These are phyloP conservation scores for Scheffersomyces segobiensis DNA, from an alignment of 1,139 yeast species.

Conservation along the genomic window DNA sequence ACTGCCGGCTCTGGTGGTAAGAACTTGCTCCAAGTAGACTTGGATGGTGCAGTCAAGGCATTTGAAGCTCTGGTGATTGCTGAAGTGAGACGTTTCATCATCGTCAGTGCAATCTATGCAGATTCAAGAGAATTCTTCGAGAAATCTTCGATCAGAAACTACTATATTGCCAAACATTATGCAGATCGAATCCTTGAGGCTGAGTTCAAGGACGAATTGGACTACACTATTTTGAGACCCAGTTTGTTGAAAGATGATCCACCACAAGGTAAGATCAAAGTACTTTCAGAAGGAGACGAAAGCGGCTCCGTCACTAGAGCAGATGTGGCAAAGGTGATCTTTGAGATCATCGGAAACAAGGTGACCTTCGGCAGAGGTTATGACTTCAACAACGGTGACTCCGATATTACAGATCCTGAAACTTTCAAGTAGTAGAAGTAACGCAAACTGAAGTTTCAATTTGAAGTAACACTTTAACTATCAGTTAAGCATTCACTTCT, in stretches of 20 bases:
- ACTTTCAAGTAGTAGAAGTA: neutral
- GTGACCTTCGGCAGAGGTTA: conserved; percentile 28
- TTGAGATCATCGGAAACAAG: conserved; percentile 19
- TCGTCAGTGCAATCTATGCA: conserved; percentile 60
- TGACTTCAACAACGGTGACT: conserved; percentile 25
- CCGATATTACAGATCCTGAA: neutral
- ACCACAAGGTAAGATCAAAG: conserved; percentile 37
- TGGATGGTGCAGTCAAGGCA: conserved; percentile 62
- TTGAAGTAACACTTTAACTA: neutral
- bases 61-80: conserved; percentile 55
- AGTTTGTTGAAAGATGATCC: conserved; percentile 39
- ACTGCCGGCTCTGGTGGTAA: conserved; percentile 67
- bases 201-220: conserved; percentile 34
- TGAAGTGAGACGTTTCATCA: conserved; percentile 47
- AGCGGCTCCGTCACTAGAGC: conserved; percentile 24
- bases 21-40: conserved; percentile 53
- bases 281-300: conserved; percentile 13
- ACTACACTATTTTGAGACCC: conserved; percentile 57
- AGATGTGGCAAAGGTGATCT: conserved; percentile 32
- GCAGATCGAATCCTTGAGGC: conserved; percentile 51
- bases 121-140: conserved; percentile 42
- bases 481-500: neutral
- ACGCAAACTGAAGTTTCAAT: neutral
- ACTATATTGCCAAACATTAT: conserved; percentile 55
- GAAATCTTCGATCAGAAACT: conserved; percentile 31